Evolutionary conservation across 768 basidiomycete species (phyloP), one percentile per base, ranked within the genome.

Genomic region (Psilocybe tampanensis): DNA sequence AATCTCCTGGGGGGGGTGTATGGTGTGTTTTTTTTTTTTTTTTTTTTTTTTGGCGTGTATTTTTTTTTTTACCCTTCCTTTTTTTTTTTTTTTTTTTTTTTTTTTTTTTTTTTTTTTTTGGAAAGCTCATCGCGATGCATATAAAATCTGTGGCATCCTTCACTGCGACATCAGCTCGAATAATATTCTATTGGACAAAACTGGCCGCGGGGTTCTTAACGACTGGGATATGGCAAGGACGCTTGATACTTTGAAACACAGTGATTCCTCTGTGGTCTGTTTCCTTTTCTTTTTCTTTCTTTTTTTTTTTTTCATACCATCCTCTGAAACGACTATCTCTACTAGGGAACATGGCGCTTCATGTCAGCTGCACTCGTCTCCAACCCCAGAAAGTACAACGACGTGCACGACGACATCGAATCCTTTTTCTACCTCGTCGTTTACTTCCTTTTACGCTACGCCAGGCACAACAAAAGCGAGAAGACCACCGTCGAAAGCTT

Each of bases 141-240:
- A 52, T 24, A 19, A 29, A 8, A 43, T 19, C 23, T 52, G 51
- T 42, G 26, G 39, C 19, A 39, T 51, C 21, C 26, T 57, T n/a
- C 56, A 52, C 18, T 47, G 56, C 32, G 56, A 57, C n/a, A 45
- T 57, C 21, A 51, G 56, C 17, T 21, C 19, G 6, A 52, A 52
- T 15, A 57, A 57, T 44, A 34, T 56, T 9, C 22, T 47, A 18
- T 9, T 57, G 24, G 44, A 22, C 18, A 36, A 23, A 26, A 44
- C 33, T 4, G 51, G 44, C 18, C 29, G 24, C 26, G 52, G 57
- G 8, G n/a, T 44, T 22, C 44, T 58, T 19, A 44, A 26, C 33
- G 43, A 58, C 47, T 58, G 57, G 57, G 58, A 51, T 47, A 29
- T 47, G 21, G 43, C 43, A 13, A 44, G 33, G 22, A 68, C 61